Evolutionary conservation across 768 basidiomycete species (phyloP).

Genomic region (Megacollybia marginata): DNA sequence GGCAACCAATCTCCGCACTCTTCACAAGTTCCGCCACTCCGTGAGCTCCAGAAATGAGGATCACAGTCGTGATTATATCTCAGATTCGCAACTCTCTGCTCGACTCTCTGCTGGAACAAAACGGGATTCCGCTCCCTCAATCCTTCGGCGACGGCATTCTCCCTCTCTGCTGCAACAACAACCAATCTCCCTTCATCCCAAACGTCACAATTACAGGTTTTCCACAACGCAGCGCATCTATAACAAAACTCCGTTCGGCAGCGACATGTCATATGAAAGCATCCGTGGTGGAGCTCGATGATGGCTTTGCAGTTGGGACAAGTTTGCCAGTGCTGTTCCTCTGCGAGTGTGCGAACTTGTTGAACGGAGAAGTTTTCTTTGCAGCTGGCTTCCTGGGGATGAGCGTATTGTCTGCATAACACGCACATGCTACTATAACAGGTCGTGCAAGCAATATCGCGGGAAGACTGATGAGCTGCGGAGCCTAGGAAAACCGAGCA

Average conservation of each 20-base stretch:
- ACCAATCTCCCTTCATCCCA: constrained; percentile 52
- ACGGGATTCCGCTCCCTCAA: constrained; percentile 18
- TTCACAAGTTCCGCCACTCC: constrained; percentile 36
- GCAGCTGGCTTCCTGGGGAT: constrained; percentile 33
- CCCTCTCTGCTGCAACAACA: constrained; percentile 36
- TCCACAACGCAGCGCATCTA: constrained; percentile 56
- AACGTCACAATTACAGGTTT: constrained; percentile 49
- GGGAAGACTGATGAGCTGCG: constrained; percentile 13
- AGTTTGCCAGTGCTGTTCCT: constrained; percentile 46
- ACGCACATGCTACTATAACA: constrained; percentile 38
- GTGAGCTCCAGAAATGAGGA: constrained; percentile 35
- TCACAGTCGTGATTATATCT: constrained; percentile 48
- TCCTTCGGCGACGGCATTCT: constrained; percentile 26
- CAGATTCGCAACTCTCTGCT: constrained; percentile 27
- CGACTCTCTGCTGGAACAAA: constrained; percentile 22
- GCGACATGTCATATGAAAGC: constrained; percentile 60
- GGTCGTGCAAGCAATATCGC: constrained; percentile 21
- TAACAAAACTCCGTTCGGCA: constrained; percentile 70
- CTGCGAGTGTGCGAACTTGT: constrained; percentile 38
- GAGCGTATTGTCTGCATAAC: constrained; percentile 39
- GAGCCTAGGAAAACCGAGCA: constrained; percentile 51
- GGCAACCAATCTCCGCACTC: constrained; percentile 33
- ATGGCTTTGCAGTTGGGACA: constrained; percentile 53
- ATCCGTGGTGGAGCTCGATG: constrained; percentile 50
- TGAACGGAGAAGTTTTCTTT: constrained; percentile 32